Conservation (phyloP, 1,284 basidiomycete species). For the Cryptococcus sp. region DNA sequence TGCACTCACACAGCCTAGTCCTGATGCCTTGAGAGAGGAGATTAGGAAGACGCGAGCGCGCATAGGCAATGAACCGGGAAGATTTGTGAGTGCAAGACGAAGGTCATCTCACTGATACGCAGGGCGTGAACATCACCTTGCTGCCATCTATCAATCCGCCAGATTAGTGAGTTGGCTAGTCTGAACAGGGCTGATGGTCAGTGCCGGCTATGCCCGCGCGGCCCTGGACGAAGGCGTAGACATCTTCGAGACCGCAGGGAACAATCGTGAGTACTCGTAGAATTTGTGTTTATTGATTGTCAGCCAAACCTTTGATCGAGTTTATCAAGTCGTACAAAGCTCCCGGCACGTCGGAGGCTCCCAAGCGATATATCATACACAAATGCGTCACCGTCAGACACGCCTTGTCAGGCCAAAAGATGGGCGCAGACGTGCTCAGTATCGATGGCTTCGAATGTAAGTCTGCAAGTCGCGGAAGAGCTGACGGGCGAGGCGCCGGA, state of each 20-base stretch:
- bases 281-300: too few species aligned
- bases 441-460: conserved; percentile 85
- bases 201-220: conserved; percentile 69
- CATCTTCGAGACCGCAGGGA: conserved; percentile 93
- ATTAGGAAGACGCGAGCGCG: conserved; percentile 71
- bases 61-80: conserved; percentile 62
- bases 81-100: conserved; percentile 57
- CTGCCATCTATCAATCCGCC: conserved; percentile 88
- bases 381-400: conserved; percentile 89
- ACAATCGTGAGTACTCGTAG: conserved; percentile 65
- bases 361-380: conserved; percentile 73
- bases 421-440: conserved; percentile 81
- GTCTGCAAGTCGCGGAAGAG: conserved; percentile 41
- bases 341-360: conserved; percentile 11
- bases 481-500: conserved; percentile 60
- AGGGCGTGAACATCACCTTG: conserved; percentile 88
- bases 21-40: conserved; percentile 78
- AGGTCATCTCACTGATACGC: conserved; percentile 21
- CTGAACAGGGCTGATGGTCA: conserved; percentile 50
- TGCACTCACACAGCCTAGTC: conserved; percentile 79
- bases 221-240: conserved; percentile 84
- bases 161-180: conserved; percentile 61
- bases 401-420: conserved; percentile 72
- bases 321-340: conserved; percentile 66
- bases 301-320: conserved; percentile 75